Base-by-base conservation (phyloP, 2,329 filamentous ascomycete genomes). In the Monosporascus sp. region DNA sequence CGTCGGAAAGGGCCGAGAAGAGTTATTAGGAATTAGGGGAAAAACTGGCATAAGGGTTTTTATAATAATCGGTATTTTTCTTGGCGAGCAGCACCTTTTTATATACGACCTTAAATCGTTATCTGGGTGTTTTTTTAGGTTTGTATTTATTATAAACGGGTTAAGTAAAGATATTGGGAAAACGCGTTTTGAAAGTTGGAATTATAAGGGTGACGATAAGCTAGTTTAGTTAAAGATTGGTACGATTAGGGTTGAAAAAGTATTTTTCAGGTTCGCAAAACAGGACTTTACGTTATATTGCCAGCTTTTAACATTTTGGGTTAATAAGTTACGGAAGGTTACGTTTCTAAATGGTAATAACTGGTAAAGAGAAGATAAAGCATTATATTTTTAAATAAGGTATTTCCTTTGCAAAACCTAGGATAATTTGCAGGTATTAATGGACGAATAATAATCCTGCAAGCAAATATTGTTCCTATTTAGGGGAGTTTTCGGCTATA, bases 41-140 rank as follows among this genome's bases (percentile, higher is more conserved):
- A 73, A 68, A 55, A 74, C 68, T 18, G 67, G 70, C 37, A 74
- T 69, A 7, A 60, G 59, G 57, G 68, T 64, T 15, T 74, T 73
- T 54, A 73, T 75, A 65, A 69, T 68, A 6, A 74, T 74, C 54
- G 67, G 71, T 0, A 57, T 62, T 7, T 70, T 75, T 53, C 39
- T 65, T 22, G 67, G 63, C n/a, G 64, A 73, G 54, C 50, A 65
- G 24, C 68, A 74, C 60, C 69, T 63, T 2, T 71, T 70, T 25
- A 72, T 73, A 63, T 66, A 76, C 56, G 67, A 75, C 55, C 63
- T 72, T 20, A 69, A 75, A 54, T 75, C 68, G 3, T 74, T 74
- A 53, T 75, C 57, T 74, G 62, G 71, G 66, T 73, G 14, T 59
- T 71, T 0, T 70, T 74, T 50, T 73, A 64, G 68, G 67, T 70